Conservation (phyloP, 805 yeast genomes). For the Candida multigemmis region DNA sequence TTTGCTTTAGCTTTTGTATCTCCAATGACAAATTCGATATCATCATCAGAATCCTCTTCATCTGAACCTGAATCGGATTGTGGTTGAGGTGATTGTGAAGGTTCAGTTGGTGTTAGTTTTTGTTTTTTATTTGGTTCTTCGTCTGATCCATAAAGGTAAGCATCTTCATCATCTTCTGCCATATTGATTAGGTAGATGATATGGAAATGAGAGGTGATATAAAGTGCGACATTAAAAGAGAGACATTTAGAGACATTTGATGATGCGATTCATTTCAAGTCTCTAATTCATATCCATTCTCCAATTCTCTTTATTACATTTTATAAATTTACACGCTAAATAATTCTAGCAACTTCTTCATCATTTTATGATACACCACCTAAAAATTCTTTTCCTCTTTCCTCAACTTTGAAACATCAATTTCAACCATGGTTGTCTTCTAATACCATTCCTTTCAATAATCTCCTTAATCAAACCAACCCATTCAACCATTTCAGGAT, state of each 20-base stretch:
- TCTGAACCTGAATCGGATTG: slow-evolving; percentile 35
- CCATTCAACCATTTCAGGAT: slow-evolving; percentile 58
- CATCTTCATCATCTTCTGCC: slow-evolving; percentile 47
- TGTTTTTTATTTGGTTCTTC: too few relatives aligned
- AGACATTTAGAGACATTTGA: not conserved
- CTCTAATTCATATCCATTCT: not conserved
- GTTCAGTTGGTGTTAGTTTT: slow-evolving; percentile 8
- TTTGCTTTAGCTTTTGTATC: slow-evolving; percentile 18
- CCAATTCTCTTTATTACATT: not conserved
- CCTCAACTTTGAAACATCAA: slow-evolving; percentile 26
- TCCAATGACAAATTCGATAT: slow-evolving; percentile 75
- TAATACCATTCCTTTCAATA: slow-evolving; percentile 44
- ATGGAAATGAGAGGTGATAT: not conserved
- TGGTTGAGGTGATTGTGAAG: slow-evolving; percentile 5
- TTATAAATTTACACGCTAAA: too few relatives aligned
- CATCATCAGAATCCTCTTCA: slow-evolving; percentile 47
- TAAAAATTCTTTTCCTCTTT: too few relatives aligned
- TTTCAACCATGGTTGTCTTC: slow-evolving; percentile 56
- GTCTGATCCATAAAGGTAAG: slow-evolving; percentile 54
- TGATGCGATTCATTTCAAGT: not conserved
- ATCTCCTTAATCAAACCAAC: slow-evolving; percentile 46
- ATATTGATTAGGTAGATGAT: too few relatives aligned
- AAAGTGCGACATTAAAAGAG: slow-evolving; percentile 1
- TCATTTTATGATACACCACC: too few relatives aligned
- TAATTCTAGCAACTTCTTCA: too few relatives aligned